Base-by-base conservation (phyloP, 305 asterid species). In the Fraxinus xanthoxyloides region DNA sequence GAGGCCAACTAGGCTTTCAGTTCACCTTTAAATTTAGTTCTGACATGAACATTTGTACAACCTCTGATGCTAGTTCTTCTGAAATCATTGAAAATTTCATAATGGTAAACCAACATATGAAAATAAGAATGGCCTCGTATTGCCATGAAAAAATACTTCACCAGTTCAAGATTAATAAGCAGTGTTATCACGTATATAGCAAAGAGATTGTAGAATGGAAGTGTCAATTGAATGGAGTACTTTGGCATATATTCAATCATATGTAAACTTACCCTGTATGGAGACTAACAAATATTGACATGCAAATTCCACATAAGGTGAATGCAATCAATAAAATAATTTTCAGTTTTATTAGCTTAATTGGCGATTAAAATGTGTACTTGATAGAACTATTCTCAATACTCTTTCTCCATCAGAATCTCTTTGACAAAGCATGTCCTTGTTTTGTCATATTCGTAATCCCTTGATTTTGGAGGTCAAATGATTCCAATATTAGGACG, bases 11-110 rank as follows among this genome's bases (percentile, higher is more conserved):
- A 83, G 80, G 85, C 81, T 40, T 63, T 75, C 30, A 69, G 59
- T 21, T 84, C 46, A 93, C 98, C 97, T 94, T 92, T 87, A 94
- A 81, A 77, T 74, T 86, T 43, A 91, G 79, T 84, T 95, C 98
- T 35, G 92, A 89, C 82, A 84, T 38, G 82, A 91, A 90, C 98
- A 95, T 95, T 85, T 77, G 92, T 23, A 88, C 89, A 77, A 94
- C 75, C 88, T 92, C 96, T 82, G 90, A 78, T 3, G 97, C 97
- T 80, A 89, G 82, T 81, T 86, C 81, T 87, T 95, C 98, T 94
- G 94, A 48, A 86, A 88, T 82, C 65, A 84, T 85, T 80, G 40
- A 75, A 87, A 79, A 76, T 72, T 34, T 5, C 38, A 59, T 79
- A 75, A 76, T 34, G 69, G n/a, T 9, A 67, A 31, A 78, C 75